Evolutionary conservation across 306 rosid species (phyloP).

Genomic region (Vigna unguiculata): DNA sequence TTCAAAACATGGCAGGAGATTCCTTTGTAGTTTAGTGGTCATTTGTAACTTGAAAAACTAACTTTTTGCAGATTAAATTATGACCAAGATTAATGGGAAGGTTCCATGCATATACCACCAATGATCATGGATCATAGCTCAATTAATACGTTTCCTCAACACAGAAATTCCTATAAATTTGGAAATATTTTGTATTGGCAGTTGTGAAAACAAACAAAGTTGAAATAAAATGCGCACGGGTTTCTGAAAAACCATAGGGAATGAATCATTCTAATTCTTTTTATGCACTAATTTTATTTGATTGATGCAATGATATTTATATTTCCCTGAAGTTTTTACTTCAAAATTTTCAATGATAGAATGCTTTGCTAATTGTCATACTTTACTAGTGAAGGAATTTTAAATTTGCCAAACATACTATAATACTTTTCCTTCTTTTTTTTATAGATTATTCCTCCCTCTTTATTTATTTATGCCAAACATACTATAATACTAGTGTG

Average conservation of each 20-base stretch:
- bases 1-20: neutral
- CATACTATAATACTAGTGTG: too few species aligned
- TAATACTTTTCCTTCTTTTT: neutral
- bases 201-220: neutral
- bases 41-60: neutral
- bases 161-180: neutral
- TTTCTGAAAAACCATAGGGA: too few species aligned
- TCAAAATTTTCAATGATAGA: neutral
- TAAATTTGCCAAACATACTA: neutral
- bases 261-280: too few species aligned
- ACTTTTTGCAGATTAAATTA: neutral
- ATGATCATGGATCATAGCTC: neutral
- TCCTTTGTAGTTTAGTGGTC: neutral
- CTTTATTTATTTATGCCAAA: neutral
- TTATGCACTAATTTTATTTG: conserved; percentile 3
- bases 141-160: neutral
- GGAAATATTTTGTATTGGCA: conserved; percentile 7
- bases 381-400: neutral
- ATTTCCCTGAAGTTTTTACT: neutral
- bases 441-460: neutral
- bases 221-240: neutral
- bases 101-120: neutral
- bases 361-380: neutral
- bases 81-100: neutral
- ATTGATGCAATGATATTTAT: conserved; percentile 17